Conservation (phyloP, 805 yeast genomes). For the Yarrowia hollandica region DNA sequence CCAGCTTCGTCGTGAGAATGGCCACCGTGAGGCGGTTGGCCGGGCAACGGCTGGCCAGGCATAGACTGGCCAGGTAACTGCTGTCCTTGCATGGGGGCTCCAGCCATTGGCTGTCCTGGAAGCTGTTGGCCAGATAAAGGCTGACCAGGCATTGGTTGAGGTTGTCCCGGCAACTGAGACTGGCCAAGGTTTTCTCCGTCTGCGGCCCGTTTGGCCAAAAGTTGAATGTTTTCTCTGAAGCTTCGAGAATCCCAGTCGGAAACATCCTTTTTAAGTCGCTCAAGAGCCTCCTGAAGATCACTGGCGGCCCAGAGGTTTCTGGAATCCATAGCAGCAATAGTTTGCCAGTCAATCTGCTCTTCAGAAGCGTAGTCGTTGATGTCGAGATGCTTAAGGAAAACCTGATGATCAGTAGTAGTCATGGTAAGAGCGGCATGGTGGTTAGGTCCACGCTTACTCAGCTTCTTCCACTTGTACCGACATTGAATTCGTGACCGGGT, state of each 20-base stretch:
- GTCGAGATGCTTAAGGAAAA: constrained; percentile 52
- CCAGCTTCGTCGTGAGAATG: background rate
- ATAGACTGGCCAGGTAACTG: background rate
- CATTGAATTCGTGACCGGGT: constrained; percentile 89
- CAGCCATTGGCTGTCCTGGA: background rate
- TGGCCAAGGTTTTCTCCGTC: constrained; percentile 23
- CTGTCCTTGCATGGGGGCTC: background rate
- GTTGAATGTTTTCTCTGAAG: constrained; percentile 30
- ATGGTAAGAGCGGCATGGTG: constrained; percentile 47
- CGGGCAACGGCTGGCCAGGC: background rate
- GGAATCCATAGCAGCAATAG: constrained; percentile 50
- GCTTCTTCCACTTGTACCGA: constrained; percentile 91
- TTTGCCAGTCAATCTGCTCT: constrained; percentile 55
- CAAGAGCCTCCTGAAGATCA: constrained; percentile 64
- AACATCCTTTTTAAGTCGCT: constrained; percentile 54
- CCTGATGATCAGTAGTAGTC: constrained; percentile 50
- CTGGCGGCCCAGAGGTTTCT: constrained; percentile 55
- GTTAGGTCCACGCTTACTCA: constrained; percentile 59
- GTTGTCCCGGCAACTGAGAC: background rate
- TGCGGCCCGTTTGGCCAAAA: constrained; percentile 17
- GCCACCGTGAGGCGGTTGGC: background rate
- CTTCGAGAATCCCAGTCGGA: constrained; percentile 47
- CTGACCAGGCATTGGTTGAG: background rate
- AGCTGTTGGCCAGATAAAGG: background rate
- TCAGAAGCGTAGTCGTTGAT: constrained; percentile 47